Base-by-base conservation (phyloP, 495 filamentous ascomycete species). In the Trichocladium uniseriatum region DNA sequence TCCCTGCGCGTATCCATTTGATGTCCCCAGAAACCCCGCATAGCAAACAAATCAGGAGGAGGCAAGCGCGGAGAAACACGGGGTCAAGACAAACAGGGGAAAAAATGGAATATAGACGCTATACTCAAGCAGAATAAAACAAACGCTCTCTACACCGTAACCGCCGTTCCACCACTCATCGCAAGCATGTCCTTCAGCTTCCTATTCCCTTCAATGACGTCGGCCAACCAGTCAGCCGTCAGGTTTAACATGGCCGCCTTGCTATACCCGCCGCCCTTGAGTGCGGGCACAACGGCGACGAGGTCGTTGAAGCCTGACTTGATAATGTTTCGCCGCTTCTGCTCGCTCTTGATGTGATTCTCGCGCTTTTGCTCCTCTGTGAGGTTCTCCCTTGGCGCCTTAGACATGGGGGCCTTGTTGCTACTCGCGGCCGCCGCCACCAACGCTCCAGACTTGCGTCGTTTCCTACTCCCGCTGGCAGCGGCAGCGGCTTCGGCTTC, bases 261-360 rank as follows among this genome's bases (percentile, higher is more conserved):
- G 66, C 84, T 91, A 38, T 85, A 82, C 0, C 83, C 82, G 16
- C 83, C 80, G 28, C 74, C 76, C 39, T 71, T 75, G 5, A 94
- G 67, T 13, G 77, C 79, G 0, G 89, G 88, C 1, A 94, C 84
- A 35, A 94, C 68, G 5, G 74, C 70, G 41, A 75, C 72, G 3
- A 94, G 68, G 37, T 88, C 80, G 13, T 85, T 80, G 48, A 87
- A 95, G 0, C 84, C 85, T 52, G 84, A 72, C 57, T 84, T 78
- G 56, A 94, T 94, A 18, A 84, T 67, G 27, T 83, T 82, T 43
- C 89, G 76, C 37, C 89, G 79, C 62, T 89, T 90, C 65, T 92
- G 84, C 64, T 96, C 89, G 31, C 88, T 94, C 43, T 79, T 73
- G 56, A 94, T 94, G 62, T 95, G 89, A 52, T 95, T 94, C 52